Evolutionary conservation across 208 protist species (phyloP).

Genomic region (Chromosphaera perkinsii): DNA sequence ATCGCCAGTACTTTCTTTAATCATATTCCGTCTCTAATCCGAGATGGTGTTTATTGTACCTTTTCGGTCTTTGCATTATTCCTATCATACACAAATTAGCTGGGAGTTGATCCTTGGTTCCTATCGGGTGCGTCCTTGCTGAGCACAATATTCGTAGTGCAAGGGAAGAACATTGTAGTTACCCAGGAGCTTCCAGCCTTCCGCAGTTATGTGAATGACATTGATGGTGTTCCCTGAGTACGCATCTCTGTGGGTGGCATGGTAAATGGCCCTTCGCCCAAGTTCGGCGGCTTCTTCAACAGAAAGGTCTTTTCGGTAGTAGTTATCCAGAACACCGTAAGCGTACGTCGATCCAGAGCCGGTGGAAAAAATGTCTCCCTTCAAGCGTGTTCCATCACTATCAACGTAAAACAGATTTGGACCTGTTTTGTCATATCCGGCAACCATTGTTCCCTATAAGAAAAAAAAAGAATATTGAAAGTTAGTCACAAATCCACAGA

Average conservation of each 20-base stretch:
- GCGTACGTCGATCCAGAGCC: conserved; percentile 99
- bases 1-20: too few relatives aligned
- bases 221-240: conserved; percentile 71
- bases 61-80: too few relatives aligned
- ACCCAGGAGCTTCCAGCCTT: conserved; percentile 88
- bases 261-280: conserved; percentile 94
- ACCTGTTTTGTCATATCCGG: conserved; percentile 87
- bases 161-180: conserved; percentile 71
- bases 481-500: neutral
- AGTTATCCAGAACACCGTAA: conserved; percentile 95
- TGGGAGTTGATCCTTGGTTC: too few relatives aligned
- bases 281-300: conserved; percentile 95
- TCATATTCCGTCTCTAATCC: too few relatives aligned
- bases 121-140: neutral
- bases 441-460: conserved; percentile 87
- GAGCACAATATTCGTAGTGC: conserved; percentile 53
- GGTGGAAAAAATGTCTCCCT: conserved; percentile 93
- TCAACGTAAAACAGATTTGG: conserved; percentile 98
- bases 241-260: conserved; percentile 97
- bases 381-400: conserved; percentile 94
- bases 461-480: conserved; percentile 9
- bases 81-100: too few relatives aligned
- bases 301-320: conserved; percentile 53
- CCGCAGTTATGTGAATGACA: conserved; percentile 74
- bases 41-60: too few relatives aligned